Conservation (phyloP, 2,329 filamentous ascomycete species). For the Diaporthe vexans region DNA sequence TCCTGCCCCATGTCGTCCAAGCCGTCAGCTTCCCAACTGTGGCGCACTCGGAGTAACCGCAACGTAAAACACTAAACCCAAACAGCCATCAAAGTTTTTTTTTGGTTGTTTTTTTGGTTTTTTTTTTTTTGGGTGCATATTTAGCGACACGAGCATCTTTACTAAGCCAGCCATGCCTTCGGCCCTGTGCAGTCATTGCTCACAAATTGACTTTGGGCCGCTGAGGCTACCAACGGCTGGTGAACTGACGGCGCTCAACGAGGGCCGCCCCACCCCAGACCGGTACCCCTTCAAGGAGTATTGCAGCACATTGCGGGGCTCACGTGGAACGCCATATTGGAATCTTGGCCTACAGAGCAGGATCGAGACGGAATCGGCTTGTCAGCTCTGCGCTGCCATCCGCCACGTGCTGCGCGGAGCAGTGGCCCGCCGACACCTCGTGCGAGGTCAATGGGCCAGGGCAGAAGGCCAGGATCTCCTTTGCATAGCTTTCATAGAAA, state of each 20-base stretch:
- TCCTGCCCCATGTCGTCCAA: neutral
- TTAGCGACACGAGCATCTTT: neutral
- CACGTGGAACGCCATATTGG: neutral
- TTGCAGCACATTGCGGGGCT: neutral
- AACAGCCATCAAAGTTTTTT: conserved; percentile 1
- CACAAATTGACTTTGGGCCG: neutral
- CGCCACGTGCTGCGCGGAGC: neutral
- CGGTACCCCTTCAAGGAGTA: neutral
- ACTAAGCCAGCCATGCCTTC: neutral
- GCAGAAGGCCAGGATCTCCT: neutral
- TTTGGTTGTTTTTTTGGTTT: too few species aligned
- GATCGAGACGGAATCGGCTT: neutral
- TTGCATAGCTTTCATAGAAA: neutral
- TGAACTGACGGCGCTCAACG: neutral
- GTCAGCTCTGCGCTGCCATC: neutral
- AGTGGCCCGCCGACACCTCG: neutral
- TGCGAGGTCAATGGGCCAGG: neutral
- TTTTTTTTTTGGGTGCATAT: neutral
- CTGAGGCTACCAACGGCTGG: neutral
- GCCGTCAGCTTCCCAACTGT: neutral
- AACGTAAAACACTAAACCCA: conserved; percentile 4
- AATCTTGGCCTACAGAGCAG: neutral
- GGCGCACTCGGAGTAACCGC: conserved; percentile 14
- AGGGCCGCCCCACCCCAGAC: neutral
- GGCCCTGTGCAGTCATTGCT: neutral